phyloP scores from a whole-genome alignment of 768 basidiomycete genomes.

The Piloderma croceum region DNA sequence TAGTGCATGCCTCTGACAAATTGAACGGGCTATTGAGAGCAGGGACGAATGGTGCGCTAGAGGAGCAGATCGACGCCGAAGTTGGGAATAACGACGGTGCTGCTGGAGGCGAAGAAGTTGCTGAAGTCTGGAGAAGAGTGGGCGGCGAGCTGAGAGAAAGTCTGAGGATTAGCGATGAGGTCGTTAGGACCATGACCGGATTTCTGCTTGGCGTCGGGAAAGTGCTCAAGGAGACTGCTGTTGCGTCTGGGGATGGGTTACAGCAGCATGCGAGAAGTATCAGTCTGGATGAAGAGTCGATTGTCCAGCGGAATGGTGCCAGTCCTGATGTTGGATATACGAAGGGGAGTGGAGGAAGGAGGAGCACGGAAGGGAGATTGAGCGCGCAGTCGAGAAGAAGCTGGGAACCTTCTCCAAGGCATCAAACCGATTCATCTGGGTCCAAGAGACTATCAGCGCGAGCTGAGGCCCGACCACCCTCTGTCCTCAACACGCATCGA shows the following conservation, averaged over 20 bases:
- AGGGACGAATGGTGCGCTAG: slow-evolving; percentile 55
- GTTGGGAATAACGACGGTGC: slow-evolving; percentile 19
- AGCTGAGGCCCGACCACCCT: slow-evolving; percentile 21
- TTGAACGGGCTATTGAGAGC: slow-evolving; percentile 56
- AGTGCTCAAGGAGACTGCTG: slow-evolving; percentile 52
- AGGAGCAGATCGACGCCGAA: slow-evolving; percentile 72
- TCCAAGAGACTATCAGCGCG: slow-evolving; percentile 23
- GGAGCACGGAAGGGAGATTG: slow-evolving; percentile 50
- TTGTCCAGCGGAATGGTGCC: slow-evolving; percentile 25
- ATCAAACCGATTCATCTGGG: slow-evolving; percentile 18
- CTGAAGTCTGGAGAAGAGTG: slow-evolving; percentile 62
- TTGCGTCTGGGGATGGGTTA: slow-evolving; percentile 24
- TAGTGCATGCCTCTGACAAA: slow-evolving; percentile 62
- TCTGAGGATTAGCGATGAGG: slow-evolving; percentile 68
- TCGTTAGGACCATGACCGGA: slow-evolving; percentile 70
- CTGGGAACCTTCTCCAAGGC: slow-evolving; percentile 33
- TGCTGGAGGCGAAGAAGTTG: slow-evolving; percentile 32
- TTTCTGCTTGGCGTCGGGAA: slow-evolving; percentile 72
- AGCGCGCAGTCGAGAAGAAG: slow-evolving; percentile 43
- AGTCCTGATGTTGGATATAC: slow-evolving; percentile 24
- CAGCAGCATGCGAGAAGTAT: slow-evolving; percentile 44
- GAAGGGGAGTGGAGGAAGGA: slow-evolving; percentile 35
- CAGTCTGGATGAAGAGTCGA: slow-evolving; percentile 47
- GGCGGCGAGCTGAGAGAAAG: slow-evolving; percentile 71
- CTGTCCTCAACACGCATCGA: slow-evolving; percentile 16